phyloP scores from a whole-genome alignment of 2,329 filamentous ascomycete genomes.

The Colletotrichum karsti region DNA sequence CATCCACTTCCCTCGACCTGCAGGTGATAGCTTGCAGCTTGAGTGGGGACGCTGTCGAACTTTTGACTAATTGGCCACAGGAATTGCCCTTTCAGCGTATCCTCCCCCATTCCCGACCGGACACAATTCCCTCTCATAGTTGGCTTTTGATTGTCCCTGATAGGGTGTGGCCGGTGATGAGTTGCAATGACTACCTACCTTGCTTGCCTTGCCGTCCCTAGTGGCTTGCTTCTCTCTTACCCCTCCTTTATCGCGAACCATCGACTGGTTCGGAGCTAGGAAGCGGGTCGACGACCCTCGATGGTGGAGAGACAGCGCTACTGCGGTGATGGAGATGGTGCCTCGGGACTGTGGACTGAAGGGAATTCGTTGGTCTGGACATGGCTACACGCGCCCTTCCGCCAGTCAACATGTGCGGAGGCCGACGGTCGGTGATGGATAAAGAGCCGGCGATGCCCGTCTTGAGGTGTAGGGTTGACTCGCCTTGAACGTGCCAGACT shows the following conservation, averaged over 20 bases:
- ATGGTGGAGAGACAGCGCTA: background rate
- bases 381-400: background rate
- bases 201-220: background rate
- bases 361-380: background rate
- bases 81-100: background rate
- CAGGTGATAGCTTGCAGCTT: conserved; percentile 19
- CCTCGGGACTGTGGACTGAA: background rate
- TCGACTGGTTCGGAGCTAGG: conserved; percentile 16
- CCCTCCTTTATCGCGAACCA: conserved; percentile 26
- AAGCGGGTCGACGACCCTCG: conserved; percentile 9
- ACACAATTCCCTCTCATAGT: background rate
- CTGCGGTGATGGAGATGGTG: background rate
- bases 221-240: background rate
- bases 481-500: background rate
- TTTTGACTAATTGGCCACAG: conserved; percentile 16
- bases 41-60: background rate
- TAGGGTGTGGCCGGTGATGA: conserved; percentile 1
- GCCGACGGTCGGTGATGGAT: background rate
- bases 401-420: background rate
- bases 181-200: conserved; percentile 1
- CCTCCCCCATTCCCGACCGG: background rate
- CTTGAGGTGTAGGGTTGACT: too few relatives aligned
- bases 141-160: background rate
- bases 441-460: conserved; percentile 11
- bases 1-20: conserved; percentile 20